Percentiles rank a stretch among this genome's conserved stretches.
These are phyloP conservation scores for Amniculicola lignicola DNA, from an alignment of 495 filamentous ascomycete species.

Conservation along the genomic window DNA sequence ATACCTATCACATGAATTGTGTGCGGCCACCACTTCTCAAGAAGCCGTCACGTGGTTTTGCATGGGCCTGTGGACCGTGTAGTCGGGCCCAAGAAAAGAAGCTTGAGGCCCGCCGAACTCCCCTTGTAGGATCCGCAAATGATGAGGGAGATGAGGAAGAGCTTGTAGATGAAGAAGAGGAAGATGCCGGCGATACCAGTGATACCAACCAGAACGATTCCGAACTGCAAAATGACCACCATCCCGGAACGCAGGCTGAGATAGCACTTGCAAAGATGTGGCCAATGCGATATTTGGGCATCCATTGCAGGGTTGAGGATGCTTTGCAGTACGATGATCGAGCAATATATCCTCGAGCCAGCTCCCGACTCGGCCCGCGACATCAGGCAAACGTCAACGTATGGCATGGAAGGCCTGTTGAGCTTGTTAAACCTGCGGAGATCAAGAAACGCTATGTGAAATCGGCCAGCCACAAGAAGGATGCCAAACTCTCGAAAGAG, in stretches of 20 bases:
- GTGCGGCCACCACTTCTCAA: conserved; percentile 89
- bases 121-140: conserved; percentile 51
- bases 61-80: conserved; percentile 95
- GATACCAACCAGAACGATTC: conserved; percentile 47
- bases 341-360: conserved; percentile 86
- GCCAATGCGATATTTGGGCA: conserved; percentile 94
- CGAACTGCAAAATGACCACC: conserved; percentile 48
- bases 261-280: conserved; percentile 87
- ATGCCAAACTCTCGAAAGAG: conserved; percentile 73
- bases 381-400: conserved; percentile 83
- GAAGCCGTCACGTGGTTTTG: conserved; percentile 96
- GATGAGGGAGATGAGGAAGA: conserved; percentile 77
- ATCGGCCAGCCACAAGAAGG: conserved; percentile 60
- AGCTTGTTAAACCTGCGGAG: conserved; percentile 84
- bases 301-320: conserved; percentile 95
- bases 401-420: conserved; percentile 81
- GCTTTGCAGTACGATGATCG: conserved; percentile 96
- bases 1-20: conserved; percentile 98
- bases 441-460: conserved; percentile 74
- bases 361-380: conserved; percentile 84
- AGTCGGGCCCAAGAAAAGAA: conserved; percentile 90
- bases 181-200: conserved; percentile 61
- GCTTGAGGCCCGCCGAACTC: conserved; percentile 85
- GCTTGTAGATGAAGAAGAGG: conserved; percentile 57
- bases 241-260: conserved; percentile 82